Evolutionary conservation across 495 filamentous ascomycete species (phyloP), one percentile per base, ranked within the genome.

Genomic region (Aspergillus homomorphus): DNA sequence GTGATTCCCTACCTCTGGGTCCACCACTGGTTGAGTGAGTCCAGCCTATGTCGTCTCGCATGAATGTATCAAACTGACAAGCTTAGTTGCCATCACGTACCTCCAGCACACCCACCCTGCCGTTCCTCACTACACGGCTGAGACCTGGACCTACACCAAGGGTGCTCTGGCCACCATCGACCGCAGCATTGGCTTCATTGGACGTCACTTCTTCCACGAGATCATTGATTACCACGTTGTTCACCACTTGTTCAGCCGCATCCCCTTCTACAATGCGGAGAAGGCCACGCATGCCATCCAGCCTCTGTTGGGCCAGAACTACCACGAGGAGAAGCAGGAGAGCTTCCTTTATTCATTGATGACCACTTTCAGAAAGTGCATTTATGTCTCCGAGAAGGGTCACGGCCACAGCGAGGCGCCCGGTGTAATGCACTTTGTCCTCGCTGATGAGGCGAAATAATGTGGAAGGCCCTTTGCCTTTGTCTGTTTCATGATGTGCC

Each of bases 221-320:
- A 94, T 95, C 70, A 88, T 93, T 72, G 91, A 96, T 75, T 92
- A 89, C 49, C 91, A 95, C 77, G 91, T 96, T 54, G 81, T 93
- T 45, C 91, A 96, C 78, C 91, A 95, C 80, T 88, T 91, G 68
- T 84, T 94, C 64, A 84, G 82, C 69, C 85, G 82, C 62, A 96
- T 95, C 56, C 91, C 91, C 52, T 95, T 95, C 76, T 95, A 96
- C 77, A 83, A 94, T 63, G 90, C 91, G 62, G 90, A 94, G 67
- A 89, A 94, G 76, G 91, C 91, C 43, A 87, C 87, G 54, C 84
- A 90, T 58, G 89, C 90, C 61, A 90, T 96, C 76, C 87, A 87
- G 75, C 82, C 84, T 43, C 80, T 93, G 65, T 90, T 96, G 80
- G 91, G 91, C 63, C 72, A 82, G 52, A 87, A 91, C 76, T 95